Evolutionary conservation across 2,329 filamentous ascomycete species (phyloP).

Genomic region (Cladosporium sp.): DNA sequence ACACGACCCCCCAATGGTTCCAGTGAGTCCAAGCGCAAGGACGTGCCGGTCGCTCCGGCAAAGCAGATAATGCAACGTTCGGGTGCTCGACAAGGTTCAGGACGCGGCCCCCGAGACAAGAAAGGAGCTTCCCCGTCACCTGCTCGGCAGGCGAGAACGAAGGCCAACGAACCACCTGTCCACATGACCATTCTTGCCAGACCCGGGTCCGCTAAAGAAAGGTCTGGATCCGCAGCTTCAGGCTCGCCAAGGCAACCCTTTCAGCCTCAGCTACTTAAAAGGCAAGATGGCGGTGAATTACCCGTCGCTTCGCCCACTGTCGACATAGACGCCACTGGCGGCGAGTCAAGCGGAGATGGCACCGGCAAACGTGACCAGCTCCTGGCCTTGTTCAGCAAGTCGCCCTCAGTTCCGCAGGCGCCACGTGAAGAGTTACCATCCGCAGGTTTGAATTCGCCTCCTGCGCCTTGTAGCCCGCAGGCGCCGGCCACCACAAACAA

Average conservation of each 20-base stretch:
- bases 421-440: conserved; percentile 13
- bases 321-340: conserved; percentile 6
- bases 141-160: conserved; percentile 1
- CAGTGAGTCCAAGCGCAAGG: not conserved
- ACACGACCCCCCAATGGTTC: not conserved
- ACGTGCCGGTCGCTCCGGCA: not conserved
- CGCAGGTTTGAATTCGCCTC: not conserved
- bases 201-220: conserved; percentile 17
- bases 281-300: conserved; percentile 18
- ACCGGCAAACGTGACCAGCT: conserved; percentile 24
- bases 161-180: not conserved
- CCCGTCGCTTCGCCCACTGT: not conserved
- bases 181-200: conserved; percentile 21
- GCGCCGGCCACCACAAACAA: not conserved
- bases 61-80: conserved; percentile 10
- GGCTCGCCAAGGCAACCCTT: conserved; percentile 20
- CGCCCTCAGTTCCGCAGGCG: not conserved
- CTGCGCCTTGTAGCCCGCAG: not conserved
- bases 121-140: conserved; percentile 3
- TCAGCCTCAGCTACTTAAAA: conserved; percentile 27
- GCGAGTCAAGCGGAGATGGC: conserved; percentile 9
- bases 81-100: not conserved
- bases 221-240: conserved; percentile 15
- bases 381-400: conserved; percentile 21
- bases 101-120: not conserved